These are phyloP conservation scores for Picea sitchensis DNA, from an alignment of 75 land plant species.

Conservation along the genomic window DNA sequence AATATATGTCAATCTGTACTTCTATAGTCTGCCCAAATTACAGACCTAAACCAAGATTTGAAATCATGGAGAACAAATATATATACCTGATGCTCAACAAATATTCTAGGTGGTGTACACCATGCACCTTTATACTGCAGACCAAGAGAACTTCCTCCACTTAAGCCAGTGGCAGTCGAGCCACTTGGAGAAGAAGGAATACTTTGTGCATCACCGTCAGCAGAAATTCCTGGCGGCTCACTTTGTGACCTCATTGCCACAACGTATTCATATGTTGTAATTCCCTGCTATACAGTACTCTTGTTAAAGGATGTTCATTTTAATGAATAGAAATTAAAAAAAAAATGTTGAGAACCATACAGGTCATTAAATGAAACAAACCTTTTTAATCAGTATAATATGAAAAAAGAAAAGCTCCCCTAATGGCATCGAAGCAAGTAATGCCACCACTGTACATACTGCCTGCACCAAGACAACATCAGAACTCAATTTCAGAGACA, in stretches of 20 bases:
- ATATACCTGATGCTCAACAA: slow-evolving; percentile 85
- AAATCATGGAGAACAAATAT: neutral
- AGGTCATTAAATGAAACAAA: slow-evolving; percentile 10
- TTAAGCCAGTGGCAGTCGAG: slow-evolving; percentile 77
- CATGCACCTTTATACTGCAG: slow-evolving; percentile 83
- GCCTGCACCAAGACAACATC: slow-evolving; percentile 46
- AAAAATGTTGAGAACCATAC: neutral
- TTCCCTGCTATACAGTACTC: slow-evolving; percentile 53
- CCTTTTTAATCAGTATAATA: slow-evolving; percentile 86
- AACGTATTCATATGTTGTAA: slow-evolving; percentile 97
- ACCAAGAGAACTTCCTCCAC: slow-evolving; percentile 84
- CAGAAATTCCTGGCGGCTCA: slow-evolving; percentile 57
- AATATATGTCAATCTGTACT: neutral
- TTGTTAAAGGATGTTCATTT: neutral
- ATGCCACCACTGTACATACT: slow-evolving; percentile 67
- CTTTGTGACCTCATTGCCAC: slow-evolving; percentile 90
- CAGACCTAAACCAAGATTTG: neutral
- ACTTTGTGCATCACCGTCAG: slow-evolving; percentile 53
- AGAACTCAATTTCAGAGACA: neutral
- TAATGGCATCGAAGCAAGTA: slow-evolving; percentile 73
- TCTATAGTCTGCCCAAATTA: neutral
- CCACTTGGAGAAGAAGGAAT: slow-evolving; percentile 62
- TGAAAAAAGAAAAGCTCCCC: slow-evolving; percentile 95
- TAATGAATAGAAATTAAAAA: neutral
- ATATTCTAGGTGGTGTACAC: slow-evolving; percentile 96